Base-by-base conservation (phyloP, 1,284 basidiomycete species). In the Apiotrichum laibachii region DNA sequence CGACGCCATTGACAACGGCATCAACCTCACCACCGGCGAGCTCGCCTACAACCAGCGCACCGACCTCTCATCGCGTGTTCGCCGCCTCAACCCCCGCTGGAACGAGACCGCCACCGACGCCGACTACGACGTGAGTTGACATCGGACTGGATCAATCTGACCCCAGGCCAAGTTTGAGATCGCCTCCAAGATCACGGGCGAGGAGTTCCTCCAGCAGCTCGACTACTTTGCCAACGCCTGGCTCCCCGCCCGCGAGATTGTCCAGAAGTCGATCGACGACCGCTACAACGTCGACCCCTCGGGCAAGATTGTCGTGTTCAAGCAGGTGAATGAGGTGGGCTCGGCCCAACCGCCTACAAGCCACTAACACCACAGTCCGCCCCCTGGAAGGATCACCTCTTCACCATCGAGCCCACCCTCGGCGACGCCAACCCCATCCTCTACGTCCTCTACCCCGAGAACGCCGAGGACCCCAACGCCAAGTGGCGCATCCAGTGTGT, bases 401-500 rank as follows among this genome's bases (percentile, higher is more conserved):
- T 93, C 76, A 85, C 89, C 56, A 82, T 96, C 45, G 95, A 98
- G 76, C 67, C 73, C 35, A 63, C 69, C 8, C 62, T 73, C 55
- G 55, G 67, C n/a, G 50, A 65, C 47, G 35, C 64, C 22, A 63
- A 65, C 12, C 56, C 57, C 13, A 71, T 78, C 63, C 81, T 90
- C 50, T 99, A 98, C 74, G 84, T 95, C 57, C 81, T 99, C 57
- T 99, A 98, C 76, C 90, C 92, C 4, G 95, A 99, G 71, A 88
- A 89, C 70, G 81, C 80, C 1, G 71, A 72, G 26, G 62, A 67
- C 37, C 65, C 69, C 21, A 81, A 78, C 19, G 83, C 81, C 31
- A 91, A 87, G 72, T 99, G 95, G 95, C 86, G 96, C 50, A 81
- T 99, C 50, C 95, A 98, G 75, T 93, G 93, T 16, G 90, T 99